Evolutionary conservation across 1,284 basidiomycete species (phyloP).

Genomic region (Sanghuangporus sanghuang): DNA sequence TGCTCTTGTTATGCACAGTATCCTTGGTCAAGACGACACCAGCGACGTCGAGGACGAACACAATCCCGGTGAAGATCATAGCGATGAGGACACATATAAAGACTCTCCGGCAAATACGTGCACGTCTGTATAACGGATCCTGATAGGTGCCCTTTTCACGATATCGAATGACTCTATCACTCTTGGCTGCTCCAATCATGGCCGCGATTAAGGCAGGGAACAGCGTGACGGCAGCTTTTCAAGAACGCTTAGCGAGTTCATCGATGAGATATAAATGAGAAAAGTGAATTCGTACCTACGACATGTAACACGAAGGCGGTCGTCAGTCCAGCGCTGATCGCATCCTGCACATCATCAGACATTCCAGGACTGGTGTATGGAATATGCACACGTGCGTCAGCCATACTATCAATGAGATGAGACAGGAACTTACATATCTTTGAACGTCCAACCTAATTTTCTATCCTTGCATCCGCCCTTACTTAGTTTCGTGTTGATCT

Average conservation of each 20-base stretch:
- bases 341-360: not conserved
- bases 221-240: not conserved
- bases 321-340: not conserved
- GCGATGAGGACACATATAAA: not conserved
- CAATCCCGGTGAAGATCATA: not conserved
- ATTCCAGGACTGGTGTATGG: not conserved
- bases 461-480: not conserved
- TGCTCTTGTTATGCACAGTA: not conserved
- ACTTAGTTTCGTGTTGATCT: not conserved
- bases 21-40: not conserved
- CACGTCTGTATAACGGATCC: not conserved
- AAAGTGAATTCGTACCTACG: not conserved
- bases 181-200: not conserved
- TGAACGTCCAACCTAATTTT: conserved; percentile 11
- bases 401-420: not conserved
- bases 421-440: conserved; percentile 3
- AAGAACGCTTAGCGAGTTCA: not conserved
- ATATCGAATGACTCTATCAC: not conserved
- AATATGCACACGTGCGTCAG: not conserved
- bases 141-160: not conserved
- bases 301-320: not conserved
- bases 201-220: not conserved
- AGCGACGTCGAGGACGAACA: conserved; percentile 6
- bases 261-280: not conserved
- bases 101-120: not conserved